Percentiles rank a stretch among this genome's conserved stretches.
phyloP scores from a whole-genome alignment of 495 filamentous ascomycete species.

The Xylaria scruposa region DNA sequence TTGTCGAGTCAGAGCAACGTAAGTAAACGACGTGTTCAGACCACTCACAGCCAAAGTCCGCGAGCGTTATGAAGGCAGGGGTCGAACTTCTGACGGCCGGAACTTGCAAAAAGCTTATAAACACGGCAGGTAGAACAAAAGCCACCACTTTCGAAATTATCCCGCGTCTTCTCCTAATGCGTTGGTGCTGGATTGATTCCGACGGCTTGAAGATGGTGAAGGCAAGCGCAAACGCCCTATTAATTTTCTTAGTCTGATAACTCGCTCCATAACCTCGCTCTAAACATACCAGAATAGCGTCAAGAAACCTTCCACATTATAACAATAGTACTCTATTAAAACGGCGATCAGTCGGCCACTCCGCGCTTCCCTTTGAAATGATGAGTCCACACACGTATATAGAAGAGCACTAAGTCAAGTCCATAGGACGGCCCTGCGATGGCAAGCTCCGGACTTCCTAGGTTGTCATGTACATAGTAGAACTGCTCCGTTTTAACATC shows the following conservation, averaged over 20 bases:
- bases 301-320: slow-evolving; percentile 56
- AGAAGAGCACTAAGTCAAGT: slow-evolving; percentile 53
- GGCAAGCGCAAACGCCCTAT: slow-evolving; percentile 50
- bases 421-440: slow-evolving; percentile 53
- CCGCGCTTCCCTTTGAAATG: background rate
- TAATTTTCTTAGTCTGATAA: slow-evolving; percentile 4
- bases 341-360: background rate
- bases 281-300: slow-evolving; percentile 51
- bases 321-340: slow-evolving; percentile 47
- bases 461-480: slow-evolving; percentile 42
- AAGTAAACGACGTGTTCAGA: background rate
- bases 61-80: slow-evolving; percentile 46
- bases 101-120: slow-evolving; percentile 47
- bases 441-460: slow-evolving; percentile 51
- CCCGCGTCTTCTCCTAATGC: slow-evolving; percentile 37
- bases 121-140: slow-evolving; percentile 44
- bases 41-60: slow-evolving; percentile 50
- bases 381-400: slow-evolving; percentile 47
- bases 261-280: background rate
- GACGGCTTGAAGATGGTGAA: slow-evolving; percentile 46
- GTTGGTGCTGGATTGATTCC: slow-evolving; percentile 26
- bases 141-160: slow-evolving; percentile 46
- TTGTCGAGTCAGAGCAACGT: slow-evolving; percentile 3
- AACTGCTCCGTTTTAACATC: slow-evolving; percentile 52
- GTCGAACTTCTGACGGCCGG: slow-evolving; percentile 38